phyloP scores from a whole-genome alignment of 202 grass and related monocot genomes.

The Panicum hallii region DNA sequence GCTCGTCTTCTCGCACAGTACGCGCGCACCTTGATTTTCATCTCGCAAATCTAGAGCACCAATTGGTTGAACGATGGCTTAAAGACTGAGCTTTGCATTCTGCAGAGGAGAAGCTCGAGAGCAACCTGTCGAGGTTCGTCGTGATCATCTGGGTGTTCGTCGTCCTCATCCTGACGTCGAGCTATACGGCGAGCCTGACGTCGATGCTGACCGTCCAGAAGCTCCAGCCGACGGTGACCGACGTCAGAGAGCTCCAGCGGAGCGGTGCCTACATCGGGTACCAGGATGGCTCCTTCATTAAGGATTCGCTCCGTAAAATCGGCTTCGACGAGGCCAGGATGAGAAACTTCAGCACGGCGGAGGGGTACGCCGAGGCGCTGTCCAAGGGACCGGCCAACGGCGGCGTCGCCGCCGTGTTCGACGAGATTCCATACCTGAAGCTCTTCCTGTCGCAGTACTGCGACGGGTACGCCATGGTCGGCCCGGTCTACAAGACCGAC shows the following conservation, averaged over 20 bases:
- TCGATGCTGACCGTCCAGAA: conserved; percentile 96
- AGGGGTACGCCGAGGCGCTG: conserved; percentile 67
- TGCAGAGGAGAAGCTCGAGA: conserved; percentile 89
- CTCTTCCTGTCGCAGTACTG: conserved; percentile 71
- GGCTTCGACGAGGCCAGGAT: conserved; percentile 51
- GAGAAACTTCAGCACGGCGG: conserved; percentile 50
- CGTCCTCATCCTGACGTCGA: conserved; percentile 91
- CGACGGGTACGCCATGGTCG: conserved; percentile 59
- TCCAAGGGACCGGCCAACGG: conserved; percentile 56
- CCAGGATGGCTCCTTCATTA: conserved; percentile 77
- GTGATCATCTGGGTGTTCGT: conserved; percentile 90
- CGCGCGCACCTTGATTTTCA: not conserved
- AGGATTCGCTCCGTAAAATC: conserved; percentile 18
- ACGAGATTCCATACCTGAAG: conserved; percentile 90
- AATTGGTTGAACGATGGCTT: not conserved
- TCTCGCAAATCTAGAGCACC: not conserved
- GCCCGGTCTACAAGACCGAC: conserved; percentile 69
- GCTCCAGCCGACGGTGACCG: conserved; percentile 70
- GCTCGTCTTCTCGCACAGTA: conserved; percentile 90
- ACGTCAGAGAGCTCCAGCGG: conserved; percentile 60
- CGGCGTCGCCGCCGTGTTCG: conserved; percentile 76
- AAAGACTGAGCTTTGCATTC: not conserved
- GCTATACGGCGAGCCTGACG: conserved; percentile 94
- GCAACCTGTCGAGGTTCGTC: conserved; percentile 80
- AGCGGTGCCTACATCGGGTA: conserved; percentile 54